phyloP scores from a whole-genome alignment of 2,329 filamentous ascomycete species.

The Cladosporium sp. region DNA sequence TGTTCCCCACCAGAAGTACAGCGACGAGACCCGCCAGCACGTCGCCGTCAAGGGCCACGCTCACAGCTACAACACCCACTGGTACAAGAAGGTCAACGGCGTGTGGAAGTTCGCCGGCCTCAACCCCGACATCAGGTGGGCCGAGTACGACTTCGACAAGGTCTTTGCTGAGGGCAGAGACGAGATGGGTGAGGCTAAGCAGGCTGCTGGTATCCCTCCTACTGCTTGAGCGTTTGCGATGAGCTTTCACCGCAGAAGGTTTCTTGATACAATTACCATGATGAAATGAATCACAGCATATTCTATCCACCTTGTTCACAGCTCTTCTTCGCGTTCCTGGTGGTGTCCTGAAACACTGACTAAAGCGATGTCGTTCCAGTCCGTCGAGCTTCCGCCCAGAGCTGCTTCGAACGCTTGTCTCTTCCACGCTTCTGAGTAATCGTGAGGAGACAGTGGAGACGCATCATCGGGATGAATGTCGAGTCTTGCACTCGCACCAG shows the following conservation, averaged over 20 bases:
- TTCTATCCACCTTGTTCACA: constrained; percentile 16
- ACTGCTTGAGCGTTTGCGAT: not conserved
- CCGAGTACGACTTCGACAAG: constrained; percentile 54
- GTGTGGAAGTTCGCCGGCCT: constrained; percentile 57
- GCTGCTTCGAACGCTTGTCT: constrained; percentile 25
- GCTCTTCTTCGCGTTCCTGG: constrained; percentile 24
- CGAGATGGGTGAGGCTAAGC: constrained; percentile 8
- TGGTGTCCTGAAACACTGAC: constrained; percentile 29
- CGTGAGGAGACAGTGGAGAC: not conserved
- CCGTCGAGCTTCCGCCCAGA: constrained; percentile 13
- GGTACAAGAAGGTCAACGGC: constrained; percentile 55
- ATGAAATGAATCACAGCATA: not conserved
- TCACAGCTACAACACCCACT: constrained; percentile 51
- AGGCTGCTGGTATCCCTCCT: constrained; percentile 11
- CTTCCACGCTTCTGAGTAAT: constrained; percentile 18
- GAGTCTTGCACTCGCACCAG: not conserved
- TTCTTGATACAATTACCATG: not conserved
- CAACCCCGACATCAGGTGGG: constrained; percentile 52
- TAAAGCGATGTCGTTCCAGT: constrained; percentile 25
- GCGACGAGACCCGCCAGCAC: constrained; percentile 42
- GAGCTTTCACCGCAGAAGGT: not conserved
- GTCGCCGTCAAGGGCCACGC: constrained; percentile 54
- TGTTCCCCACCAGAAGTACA: constrained; percentile 55
- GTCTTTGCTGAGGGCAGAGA: constrained; percentile 48
- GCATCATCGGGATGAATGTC: not conserved